phyloP scores from a whole-genome alignment of 2,329 filamentous ascomycete genomes.

The Amesomyces nigricolor region DNA sequence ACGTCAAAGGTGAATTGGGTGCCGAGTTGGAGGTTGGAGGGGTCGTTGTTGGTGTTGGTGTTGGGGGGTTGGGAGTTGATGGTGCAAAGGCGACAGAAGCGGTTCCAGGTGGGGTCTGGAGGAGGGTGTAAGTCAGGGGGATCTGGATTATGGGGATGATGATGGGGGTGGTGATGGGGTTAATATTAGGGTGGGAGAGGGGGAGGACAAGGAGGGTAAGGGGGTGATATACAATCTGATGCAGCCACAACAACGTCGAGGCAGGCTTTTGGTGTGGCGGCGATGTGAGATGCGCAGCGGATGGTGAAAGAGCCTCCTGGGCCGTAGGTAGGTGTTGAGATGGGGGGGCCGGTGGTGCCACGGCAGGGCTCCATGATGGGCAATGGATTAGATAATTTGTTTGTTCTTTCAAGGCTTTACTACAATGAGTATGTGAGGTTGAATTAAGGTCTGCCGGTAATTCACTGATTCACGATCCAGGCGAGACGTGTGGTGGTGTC shows the following conservation, averaged over 20 bases:
- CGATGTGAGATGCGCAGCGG: constrained; percentile 32
- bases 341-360: constrained; percentile 18
- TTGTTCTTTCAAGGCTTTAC: background rate
- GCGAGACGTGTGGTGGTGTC: no score
- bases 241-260: constrained; percentile 34
- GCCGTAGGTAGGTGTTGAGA: constrained; percentile 32
- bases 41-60: constrained; percentile 5
- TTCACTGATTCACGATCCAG: no score
- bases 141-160: background rate
- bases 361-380: constrained; percentile 2
- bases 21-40: constrained; percentile 28
- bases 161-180: no score
- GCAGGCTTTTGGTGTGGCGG: constrained; percentile 31
- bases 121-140: no score
- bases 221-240: constrained; percentile 25
- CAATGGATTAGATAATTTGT: background rate
- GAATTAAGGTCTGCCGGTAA: no score
- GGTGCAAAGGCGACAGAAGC: constrained; percentile 29
- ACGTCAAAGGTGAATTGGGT: constrained; percentile 33
- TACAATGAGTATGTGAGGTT: no score
- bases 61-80: constrained; percentile 26
- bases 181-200: background rate
- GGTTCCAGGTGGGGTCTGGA: constrained; percentile 32
- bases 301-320: constrained; percentile 29
- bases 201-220: background rate